Base-by-base conservation (phyloP, 2,329 filamentous ascomycete species). In the Monosporascus sp. region DNA sequence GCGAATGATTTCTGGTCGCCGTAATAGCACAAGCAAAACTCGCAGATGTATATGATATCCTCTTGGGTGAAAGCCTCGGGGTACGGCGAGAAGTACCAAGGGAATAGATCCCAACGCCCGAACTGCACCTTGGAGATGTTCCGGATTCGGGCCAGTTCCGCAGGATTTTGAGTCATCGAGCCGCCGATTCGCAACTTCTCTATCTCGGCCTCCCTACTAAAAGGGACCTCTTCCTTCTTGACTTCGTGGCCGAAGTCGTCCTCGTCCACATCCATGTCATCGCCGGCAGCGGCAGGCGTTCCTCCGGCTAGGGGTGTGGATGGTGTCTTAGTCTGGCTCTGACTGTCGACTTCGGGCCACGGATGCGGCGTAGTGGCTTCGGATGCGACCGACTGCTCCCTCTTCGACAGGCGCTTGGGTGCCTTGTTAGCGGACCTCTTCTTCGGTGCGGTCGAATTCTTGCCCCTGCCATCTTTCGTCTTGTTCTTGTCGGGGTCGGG, bases 31-130 rank as follows among this genome's bases (percentile, higher is more conserved):
- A 99, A 80, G 66, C 94, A 99, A 73, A 97, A 97, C 70, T 99
- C 95, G 80, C 95, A 97, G 64, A 99, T 93, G 74, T 89, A 97
- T 60, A 97, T 90, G 59, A 94, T 81, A 61, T 99, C 94, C 61
- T 88, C 88, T 62, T 94, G 88, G 22, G 87, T 87, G 69, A 96
- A 97, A 2, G 86, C 79, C 66, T 95, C 88, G 0, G 94, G 94
- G 65, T 99, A 99, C 0, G 94, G 94, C 5, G 91, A 96, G 75
- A 99, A 99, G 71, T 99, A 99, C 94, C 94, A 99, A 0, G 94
- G 94, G 69, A 96, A 95, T 44, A 99, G 83, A 64, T 97, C 91
- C 68, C 86, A 88, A 62, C 87, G 85, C 45, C 94, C 95, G 78
- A 99, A 97, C 69, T 97, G 93, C 3, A 99, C 87, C 61, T 88